These are phyloP conservation scores for Aspergillus candidus DNA, from an alignment of 2,329 filamentous ascomycete genomes.

Conservation along the genomic window DNA sequence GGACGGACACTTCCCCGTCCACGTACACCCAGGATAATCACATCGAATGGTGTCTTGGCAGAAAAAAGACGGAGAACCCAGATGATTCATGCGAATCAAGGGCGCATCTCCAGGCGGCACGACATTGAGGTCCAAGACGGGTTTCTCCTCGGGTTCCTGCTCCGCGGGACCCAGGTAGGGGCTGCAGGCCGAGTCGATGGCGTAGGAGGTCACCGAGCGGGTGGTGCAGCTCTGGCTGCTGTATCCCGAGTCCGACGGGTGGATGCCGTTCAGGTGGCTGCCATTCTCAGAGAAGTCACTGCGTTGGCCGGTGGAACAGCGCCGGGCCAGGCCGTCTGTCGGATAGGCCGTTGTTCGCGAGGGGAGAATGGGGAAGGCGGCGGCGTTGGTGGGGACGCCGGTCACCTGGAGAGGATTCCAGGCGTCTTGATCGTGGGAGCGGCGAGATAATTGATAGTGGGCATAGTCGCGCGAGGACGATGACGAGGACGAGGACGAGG, in stretches of 20 bases:
- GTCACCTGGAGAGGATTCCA: conserved; percentile 31
- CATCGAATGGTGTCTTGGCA: conserved; percentile 36
- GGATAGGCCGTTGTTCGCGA: conserved; percentile 14
- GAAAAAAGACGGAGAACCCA: conserved; percentile 50
- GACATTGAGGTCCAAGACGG: conserved; percentile 15
- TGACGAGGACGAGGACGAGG: conserved; percentile 13
- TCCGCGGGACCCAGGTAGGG: conserved; percentile 20
- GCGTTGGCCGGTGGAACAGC: conserved; percentile 21
- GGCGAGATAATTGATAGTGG: conserved; percentile 17
- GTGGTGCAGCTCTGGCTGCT: conserved; percentile 25
- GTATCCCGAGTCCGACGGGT: conserved; percentile 33
- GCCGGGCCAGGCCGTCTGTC: conserved; percentile 16
- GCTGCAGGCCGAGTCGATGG: conserved; percentile 24
- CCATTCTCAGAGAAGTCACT: conserved; percentile 27
- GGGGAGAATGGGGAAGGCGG: conserved; percentile 14
- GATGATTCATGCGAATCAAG: conserved; percentile 28
- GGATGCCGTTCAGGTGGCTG: conserved; percentile 26
- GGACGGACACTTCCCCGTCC: conserved; percentile 36
- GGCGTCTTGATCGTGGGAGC: conserved; percentile 21
- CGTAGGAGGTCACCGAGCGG: conserved; percentile 25
- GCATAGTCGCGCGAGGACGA: conserved; percentile 17
- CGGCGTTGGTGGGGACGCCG: conserved; percentile 15
- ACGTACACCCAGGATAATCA: conserved; percentile 25
- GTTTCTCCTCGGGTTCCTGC: conserved; percentile 16
- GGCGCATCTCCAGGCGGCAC: conserved; percentile 6